Base-by-base conservation (phyloP, 1,284 basidiomycete species). In the Baeospora myosura region DNA sequence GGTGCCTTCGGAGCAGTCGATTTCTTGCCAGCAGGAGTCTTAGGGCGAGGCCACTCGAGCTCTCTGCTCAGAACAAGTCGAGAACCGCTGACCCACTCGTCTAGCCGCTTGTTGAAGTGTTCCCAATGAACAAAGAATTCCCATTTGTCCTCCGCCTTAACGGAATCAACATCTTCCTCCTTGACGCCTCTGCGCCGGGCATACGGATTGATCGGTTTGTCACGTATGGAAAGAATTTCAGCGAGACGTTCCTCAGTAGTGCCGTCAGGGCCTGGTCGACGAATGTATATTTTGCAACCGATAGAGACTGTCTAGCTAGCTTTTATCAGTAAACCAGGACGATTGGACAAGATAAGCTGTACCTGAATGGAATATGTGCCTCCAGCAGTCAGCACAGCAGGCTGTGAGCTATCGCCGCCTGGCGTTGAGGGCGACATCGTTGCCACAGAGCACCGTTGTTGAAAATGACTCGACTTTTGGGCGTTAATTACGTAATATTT, bases 51-150 rank as follows among this genome's bases (percentile, higher is more conserved):
- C 93, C 91, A 97, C 61, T 97, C 91, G 51, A 99, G 76, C 57
- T 97, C 93, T 50, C 86, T 76, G 45, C 72, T 76, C 22, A 94
- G 72, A 36, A 97, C 76, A 45, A 99, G 75, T 24, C 93, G 78
- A 2, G 87, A 84, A 12, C 88, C 90, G 20, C 83, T 71, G n/a
- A 99, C 87, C 96, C 96, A 99, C 51, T 97, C 96, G 62, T 99
- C 96, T 39, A 98, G 74, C 55, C 96, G 92, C 66, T 97, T 96
- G 72, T 97, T 98, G 74, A 96, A 97, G 53, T 90, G 81, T 56
- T 95, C 89, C 81, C 94, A 98, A 58, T 98, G 94, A 26, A 96
- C 89, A 58, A 97, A 98, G 71, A 85, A 97, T 62, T 98, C 93
- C 57, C 81, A 76, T 56, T 88, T 83, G 60, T 92, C 87, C 60